These are phyloP conservation scores for Hygrocybe punicea DNA, from an alignment of 768 basidiomycete genomes.

Conservation along the genomic window DNA sequence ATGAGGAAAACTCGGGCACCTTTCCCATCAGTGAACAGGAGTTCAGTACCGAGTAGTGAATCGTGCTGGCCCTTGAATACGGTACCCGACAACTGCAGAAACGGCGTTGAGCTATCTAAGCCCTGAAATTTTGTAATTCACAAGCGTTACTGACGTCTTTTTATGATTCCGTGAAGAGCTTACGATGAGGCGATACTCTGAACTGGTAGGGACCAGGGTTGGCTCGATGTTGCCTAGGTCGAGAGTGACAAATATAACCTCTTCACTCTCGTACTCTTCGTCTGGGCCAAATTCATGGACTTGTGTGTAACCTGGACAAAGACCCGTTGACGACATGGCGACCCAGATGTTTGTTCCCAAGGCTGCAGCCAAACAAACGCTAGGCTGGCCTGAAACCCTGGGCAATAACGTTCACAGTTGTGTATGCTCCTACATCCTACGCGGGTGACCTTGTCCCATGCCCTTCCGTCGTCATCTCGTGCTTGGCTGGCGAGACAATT, in stretches of 20 bases:
- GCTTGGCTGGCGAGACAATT: constrained; percentile 70
- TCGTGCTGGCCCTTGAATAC: constrained; percentile 70
- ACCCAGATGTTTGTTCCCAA: background rate
- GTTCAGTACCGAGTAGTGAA: constrained; percentile 66
- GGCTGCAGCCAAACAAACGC: background rate
- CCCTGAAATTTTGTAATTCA: constrained; percentile 50
- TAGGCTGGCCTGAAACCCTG: no score
- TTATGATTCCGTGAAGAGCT: constrained; percentile 21
- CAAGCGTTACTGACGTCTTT: background rate
- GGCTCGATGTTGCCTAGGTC: constrained; percentile 73
- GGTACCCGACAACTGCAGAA: constrained; percentile 72
- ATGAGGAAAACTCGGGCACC: constrained; percentile 34
- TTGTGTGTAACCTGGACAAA: constrained; percentile 61
- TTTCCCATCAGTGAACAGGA: constrained; percentile 70
- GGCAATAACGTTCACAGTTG: no score
- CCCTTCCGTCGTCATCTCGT: constrained; percentile 28
- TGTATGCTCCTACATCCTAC: constrained; percentile 23
- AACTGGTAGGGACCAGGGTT: constrained; percentile 67
- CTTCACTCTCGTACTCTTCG: constrained; percentile 63
- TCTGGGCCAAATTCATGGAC: constrained; percentile 68
- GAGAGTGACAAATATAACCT: constrained; percentile 65
- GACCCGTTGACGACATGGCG: constrained; percentile 2
- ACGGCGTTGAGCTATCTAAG: constrained; percentile 72
- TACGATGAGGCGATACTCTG: constrained; percentile 72
- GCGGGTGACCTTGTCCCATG: constrained; percentile 17